Evolutionary conservation across 2,329 filamentous ascomycete genomes (phyloP).

Genomic region (Xenosphaeropsis pyriputrescens): DNA sequence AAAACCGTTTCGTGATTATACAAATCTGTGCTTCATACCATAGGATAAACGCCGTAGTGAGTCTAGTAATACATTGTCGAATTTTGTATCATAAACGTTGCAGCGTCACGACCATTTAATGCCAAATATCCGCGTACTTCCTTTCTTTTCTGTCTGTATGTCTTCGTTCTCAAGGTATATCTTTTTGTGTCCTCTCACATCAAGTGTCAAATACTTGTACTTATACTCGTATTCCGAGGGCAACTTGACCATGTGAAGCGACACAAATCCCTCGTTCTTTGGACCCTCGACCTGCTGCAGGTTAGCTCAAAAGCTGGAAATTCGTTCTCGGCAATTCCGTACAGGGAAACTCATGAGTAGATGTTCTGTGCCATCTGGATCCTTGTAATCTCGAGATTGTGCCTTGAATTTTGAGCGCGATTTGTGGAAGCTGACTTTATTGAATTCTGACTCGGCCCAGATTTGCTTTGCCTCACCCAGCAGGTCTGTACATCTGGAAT

Average conservation of each 20-base stretch:
- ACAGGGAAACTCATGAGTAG: conserved; percentile 76
- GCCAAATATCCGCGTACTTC: conserved; percentile 17
- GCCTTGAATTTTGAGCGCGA: too few species aligned
- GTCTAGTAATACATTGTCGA: too few species aligned
- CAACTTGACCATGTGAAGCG: conserved; percentile 62
- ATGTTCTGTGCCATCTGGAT: conserved; percentile 65
- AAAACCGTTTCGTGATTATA: too few species aligned
- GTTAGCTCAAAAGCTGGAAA: conserved; percentile 9
- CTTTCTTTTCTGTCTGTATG: conserved; percentile 6
- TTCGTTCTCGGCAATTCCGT: conserved; percentile 4
- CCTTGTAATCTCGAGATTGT: conserved; percentile 49
- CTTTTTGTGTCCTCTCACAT: conserved; percentile 56
- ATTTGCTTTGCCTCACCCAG: conserved; percentile 67
- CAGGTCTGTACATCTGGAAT: conserved; percentile 54
- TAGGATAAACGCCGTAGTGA: too few species aligned
- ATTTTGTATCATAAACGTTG: not conserved
- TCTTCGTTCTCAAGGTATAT: conserved; percentile 52
- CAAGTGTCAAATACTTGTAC: conserved; percentile 69
- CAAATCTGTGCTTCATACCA: too few species aligned
- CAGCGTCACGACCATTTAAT: conserved; percentile 7
- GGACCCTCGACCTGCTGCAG: conserved; percentile 56
- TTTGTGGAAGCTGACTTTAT: too few species aligned
- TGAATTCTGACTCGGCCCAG: conserved; percentile 56
- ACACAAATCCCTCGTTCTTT: conserved; percentile 55
- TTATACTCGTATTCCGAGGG: conserved; percentile 55